Evolutionary conservation across 129 eudicot species (phyloP).

Genomic region (Centaurea solstitialis): DNA sequence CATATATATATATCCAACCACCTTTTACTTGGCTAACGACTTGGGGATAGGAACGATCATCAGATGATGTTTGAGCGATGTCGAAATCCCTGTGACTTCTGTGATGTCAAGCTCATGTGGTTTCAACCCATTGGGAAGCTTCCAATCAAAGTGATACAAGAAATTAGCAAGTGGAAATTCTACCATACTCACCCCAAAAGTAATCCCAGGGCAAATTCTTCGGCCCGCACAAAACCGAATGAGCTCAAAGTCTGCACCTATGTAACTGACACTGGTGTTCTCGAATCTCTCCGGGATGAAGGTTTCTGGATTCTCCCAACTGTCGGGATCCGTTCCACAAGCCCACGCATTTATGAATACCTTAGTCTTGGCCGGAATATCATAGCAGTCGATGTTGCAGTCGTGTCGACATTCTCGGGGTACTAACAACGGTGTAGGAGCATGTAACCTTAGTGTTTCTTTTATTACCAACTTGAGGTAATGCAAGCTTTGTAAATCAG

Average conservation of each 20-base stretch:
- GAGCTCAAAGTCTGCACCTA: conserved; percentile 34
- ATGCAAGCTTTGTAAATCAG: conserved; percentile 14
- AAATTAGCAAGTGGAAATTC: conserved; percentile 29
- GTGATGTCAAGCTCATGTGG: conserved; percentile 21
- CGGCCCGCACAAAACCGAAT: conserved; percentile 41
- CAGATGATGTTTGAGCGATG: conserved; percentile 10
- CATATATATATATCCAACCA: too few species aligned
- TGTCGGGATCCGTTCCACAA: conserved; percentile 33
- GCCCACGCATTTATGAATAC: conserved; percentile 43
- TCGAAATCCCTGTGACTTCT: conserved; percentile 14
- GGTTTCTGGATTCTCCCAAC: conserved; percentile 31
- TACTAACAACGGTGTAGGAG: conserved; percentile 35
- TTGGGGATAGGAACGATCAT: conserved; percentile 12
- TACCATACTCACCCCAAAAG: conserved; percentile 28
- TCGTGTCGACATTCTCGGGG: conserved; percentile 34
- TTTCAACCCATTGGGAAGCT: conserved; percentile 10
- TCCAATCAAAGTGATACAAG: conserved; percentile 27
- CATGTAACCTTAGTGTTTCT: conserved; percentile 50
- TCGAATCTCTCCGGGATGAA: conserved; percentile 46
- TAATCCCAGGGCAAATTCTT: conserved; percentile 37
- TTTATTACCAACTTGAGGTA: conserved; percentile 32
- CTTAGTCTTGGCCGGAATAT: conserved; percentile 36
- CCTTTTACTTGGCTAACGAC: neutral
- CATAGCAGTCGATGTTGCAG: conserved; percentile 34
- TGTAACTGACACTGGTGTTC: conserved; percentile 24